Base-by-base conservation (phyloP, 345 rosid species). In the Microcos paniculata region DNA sequence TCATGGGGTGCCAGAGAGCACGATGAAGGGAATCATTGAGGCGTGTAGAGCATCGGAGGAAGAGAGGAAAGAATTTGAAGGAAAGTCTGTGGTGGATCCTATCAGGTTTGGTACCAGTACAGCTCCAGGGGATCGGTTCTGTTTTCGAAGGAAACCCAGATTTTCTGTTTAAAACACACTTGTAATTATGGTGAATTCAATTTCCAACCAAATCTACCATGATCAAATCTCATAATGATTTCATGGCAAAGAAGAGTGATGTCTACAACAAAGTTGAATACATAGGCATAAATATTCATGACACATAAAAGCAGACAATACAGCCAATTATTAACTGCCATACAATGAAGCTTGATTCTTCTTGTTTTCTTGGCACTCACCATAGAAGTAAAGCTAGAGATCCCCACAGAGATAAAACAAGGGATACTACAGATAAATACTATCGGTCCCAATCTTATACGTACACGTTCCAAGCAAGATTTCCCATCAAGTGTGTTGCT, bases 21-120 rank as follows among this genome's bases (percentile, higher is more conserved):
- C 80, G 30, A 81, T 84, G 84, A 73, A 75, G 78, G 73, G 46
- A 15, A 85, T 87, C 61, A 66, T 81, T 0, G 85, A 84, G 4
- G 76, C 43, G 2, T 59, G 83, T 33, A 45, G 3, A 59, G 82
- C 48, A 13, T 88, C 61, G 2, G 89, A 86, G 64, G 90, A 85
- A 55, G 89, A 86, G 81, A 90, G 84, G 82, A 68, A 53, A 14
- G 82, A 82, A 61, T 83, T 49, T 33, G 62, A 46, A 71, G 88
- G 79, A 21, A 87, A 90, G 71, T 64, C 81, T 74, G 88, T 86
- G 3, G 53, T 84, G 83, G 94, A 88, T n/a, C 85, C 91, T 0
- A 83, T 88, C 26, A 80, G 89, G 74, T 84, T 63, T 57, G 94
- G 91, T 1, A 88, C 90, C 13, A 90, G 91, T 75, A 88, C 85